A percentile compares a stretch with the other conserved stretches of the same genome.
Evolutionary conservation across 192 early-diverging fungal species (phyloP).

Genomic region (Coemansia sp.): DNA sequence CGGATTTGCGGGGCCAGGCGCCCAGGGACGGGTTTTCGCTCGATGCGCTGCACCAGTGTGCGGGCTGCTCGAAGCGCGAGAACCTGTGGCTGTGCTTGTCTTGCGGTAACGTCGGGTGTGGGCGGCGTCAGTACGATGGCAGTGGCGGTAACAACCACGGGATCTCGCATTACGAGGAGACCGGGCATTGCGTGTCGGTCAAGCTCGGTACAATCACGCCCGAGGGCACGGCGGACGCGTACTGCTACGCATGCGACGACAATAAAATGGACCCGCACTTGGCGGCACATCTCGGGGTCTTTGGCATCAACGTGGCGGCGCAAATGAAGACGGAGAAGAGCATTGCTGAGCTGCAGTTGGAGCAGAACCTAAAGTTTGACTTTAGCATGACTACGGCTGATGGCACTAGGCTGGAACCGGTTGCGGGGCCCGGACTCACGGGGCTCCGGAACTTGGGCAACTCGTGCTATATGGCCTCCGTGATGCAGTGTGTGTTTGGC

Average conservation of each 20-base stretch:
- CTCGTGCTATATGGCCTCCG: constrained; percentile 98
- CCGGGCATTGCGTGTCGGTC: constrained; percentile 80
- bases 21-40: constrained; percentile 26
- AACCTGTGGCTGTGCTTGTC: constrained; percentile 97
- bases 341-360: constrained; percentile 92
- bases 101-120: constrained; percentile 95
- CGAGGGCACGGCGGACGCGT: constrained; percentile 88
- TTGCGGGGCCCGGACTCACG: constrained; percentile 91
- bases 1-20: constrained; percentile 66
- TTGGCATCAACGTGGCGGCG: constrained; percentile 85
- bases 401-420: constrained; percentile 78
- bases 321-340: constrained; percentile 93
- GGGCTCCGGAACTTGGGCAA: constrained; percentile 96
- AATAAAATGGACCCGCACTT: constrained; percentile 80
- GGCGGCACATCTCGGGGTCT: constrained; percentile 74
- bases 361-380: constrained; percentile 96
- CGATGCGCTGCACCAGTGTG: constrained; percentile 46
- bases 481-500: constrained; percentile 87
- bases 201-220: constrained; percentile 98
- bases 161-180: constrained; percentile 78
- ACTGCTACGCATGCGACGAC: constrained; percentile 73
- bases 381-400: constrained; percentile 98
- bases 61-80: constrained; percentile 79
- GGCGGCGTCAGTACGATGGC: constrained; percentile 92
- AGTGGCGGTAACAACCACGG: constrained; percentile 94